A percentile compares a stretch with the other conserved stretches of the same genome.
Evolutionary conservation across 495 filamentous ascomycete genomes (phyloP).

Genomic region (Penicillium canescens): DNA sequence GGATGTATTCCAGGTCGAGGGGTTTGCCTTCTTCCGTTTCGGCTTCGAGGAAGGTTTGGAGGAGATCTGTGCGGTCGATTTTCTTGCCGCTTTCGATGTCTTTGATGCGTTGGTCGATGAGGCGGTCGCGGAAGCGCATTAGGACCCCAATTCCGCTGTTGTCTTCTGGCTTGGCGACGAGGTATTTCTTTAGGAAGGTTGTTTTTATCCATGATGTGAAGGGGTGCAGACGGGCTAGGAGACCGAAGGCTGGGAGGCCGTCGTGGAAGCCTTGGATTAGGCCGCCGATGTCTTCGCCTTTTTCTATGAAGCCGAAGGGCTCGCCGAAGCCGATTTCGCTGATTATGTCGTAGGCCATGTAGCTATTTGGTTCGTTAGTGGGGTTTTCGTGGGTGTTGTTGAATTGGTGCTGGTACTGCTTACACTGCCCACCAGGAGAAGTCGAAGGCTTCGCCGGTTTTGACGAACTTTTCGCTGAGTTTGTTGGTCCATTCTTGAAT

Average conservation of each 20-base stretch:
- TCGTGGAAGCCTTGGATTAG: slow-evolving; percentile 55
- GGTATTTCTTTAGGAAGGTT: slow-evolving; percentile 53
- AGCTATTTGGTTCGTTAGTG: slow-evolving; percentile 22
- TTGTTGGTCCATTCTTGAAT: slow-evolving; percentile 46
- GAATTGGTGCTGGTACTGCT: slow-evolving; percentile 18
- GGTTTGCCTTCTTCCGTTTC: slow-evolving; percentile 46
- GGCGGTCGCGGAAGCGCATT: slow-evolving; percentile 52
- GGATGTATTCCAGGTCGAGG: slow-evolving; percentile 50
- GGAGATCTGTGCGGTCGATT: slow-evolving; percentile 25
- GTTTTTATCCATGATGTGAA: slow-evolving; percentile 54
- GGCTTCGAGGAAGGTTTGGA: slow-evolving; percentile 44
- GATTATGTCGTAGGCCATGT: slow-evolving; percentile 64
- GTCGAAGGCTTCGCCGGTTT: slow-evolving; percentile 47
- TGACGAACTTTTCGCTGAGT: slow-evolving; percentile 41
- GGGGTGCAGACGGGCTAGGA: slow-evolving; percentile 51
- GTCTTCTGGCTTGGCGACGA: slow-evolving; percentile 57
- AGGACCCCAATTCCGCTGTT: slow-evolving; percentile 42
- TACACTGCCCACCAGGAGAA: slow-evolving; percentile 54
- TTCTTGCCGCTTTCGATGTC: slow-evolving; percentile 30
- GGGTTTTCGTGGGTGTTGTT: neutral
- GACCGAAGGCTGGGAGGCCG: slow-evolving; percentile 47
- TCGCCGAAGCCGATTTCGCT: slow-evolving; percentile 63
- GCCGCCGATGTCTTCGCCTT: slow-evolving; percentile 56
- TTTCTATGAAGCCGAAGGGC: slow-evolving; percentile 61
- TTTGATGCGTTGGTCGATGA: slow-evolving; percentile 39